Evolutionary conservation across 345 rosid genomes (phyloP).

Genomic region (Eucalyptus pauciflora): DNA sequence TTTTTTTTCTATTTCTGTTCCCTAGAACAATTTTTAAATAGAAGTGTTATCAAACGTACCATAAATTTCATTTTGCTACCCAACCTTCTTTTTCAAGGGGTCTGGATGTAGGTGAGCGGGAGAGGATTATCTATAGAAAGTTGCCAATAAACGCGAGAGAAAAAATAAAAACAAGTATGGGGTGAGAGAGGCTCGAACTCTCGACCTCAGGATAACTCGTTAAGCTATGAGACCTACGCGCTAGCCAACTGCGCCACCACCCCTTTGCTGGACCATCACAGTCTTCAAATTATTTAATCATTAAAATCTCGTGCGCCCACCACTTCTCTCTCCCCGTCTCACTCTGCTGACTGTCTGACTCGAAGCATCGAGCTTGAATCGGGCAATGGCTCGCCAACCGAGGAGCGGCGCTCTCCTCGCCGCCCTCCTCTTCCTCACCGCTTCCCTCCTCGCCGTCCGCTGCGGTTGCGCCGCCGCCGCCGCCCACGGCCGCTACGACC

Average conservation of each 20-base stretch:
- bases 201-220: constrained; percentile 32
- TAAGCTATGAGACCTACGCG: constrained; percentile 30
- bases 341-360: background rate
- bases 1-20: too few relatives aligned
- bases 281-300: rapidly evolving
- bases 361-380: background rate
- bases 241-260: constrained; percentile 55
- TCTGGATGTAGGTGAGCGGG: too few relatives aligned
- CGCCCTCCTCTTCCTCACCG: background rate
- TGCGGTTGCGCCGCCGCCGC: background rate
- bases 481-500: background rate
- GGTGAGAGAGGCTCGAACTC: constrained; percentile 44
- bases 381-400: background rate
- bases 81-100: too few relatives aligned
- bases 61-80: too few relatives aligned
- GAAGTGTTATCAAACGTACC: too few relatives aligned
- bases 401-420: background rate
- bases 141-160: background rate
- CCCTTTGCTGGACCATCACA: background rate
- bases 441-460: background rate
- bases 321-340: too few relatives aligned
- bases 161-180: background rate
- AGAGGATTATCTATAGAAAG: background rate
- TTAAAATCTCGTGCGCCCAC: background rate
- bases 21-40: too few relatives aligned